Evolutionary conservation across 306 rosid genomes (phyloP), one percentile per base, ranked within the genome.

Genomic region (Albizia julibrissin): DNA sequence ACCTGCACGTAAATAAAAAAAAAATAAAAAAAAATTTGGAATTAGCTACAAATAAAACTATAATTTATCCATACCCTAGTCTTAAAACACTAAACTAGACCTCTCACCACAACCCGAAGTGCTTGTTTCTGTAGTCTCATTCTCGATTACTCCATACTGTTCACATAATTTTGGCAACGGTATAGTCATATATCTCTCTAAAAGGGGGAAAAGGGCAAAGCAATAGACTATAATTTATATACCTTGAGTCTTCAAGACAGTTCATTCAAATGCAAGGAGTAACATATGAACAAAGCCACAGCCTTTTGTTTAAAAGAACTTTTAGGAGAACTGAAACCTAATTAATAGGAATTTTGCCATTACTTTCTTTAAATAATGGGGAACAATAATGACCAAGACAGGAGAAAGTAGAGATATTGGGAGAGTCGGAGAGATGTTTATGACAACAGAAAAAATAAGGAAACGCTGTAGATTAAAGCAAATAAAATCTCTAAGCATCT

Each of bases 51-150:
- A 50, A 12, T 31, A 69, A 47, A 83, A 52, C 22, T 37, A 66
- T 68, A 31, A 69, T 76, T 84, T 56, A 80, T 61, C 49, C 44
- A 75, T 73, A 75, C 50, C 82, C 84, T 84, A 85, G 18, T 87
- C 83, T 84, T 85, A 81, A 84, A 86, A 79, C 56, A 73, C 86
- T 71, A 85, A 87, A 84, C 89, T 87, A 86, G 87, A 76, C 89
- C 85, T 87, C 96, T 95, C 93, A 95, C 99, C 99, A 90, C 98
- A 95, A 84, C 98, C 98, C 54, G 99, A 95, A 89, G 98, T 92
- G 89, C 99, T 93, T 83, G 96, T 93, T 91, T 93, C 98, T 71
- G 99, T 95, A 87, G 96, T 95, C 92, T 95, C 99, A 86, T 90
- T 82, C 96, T 89, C 94, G 97, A 93, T 83, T 74, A 95, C 98